Percentiles rank a stretch among this genome's conserved stretches.
These are phyloP conservation scores for Diplodia scrobiculata DNA, from an alignment of 2,329 filamentous ascomycete genomes.

Conservation along the genomic window DNA sequence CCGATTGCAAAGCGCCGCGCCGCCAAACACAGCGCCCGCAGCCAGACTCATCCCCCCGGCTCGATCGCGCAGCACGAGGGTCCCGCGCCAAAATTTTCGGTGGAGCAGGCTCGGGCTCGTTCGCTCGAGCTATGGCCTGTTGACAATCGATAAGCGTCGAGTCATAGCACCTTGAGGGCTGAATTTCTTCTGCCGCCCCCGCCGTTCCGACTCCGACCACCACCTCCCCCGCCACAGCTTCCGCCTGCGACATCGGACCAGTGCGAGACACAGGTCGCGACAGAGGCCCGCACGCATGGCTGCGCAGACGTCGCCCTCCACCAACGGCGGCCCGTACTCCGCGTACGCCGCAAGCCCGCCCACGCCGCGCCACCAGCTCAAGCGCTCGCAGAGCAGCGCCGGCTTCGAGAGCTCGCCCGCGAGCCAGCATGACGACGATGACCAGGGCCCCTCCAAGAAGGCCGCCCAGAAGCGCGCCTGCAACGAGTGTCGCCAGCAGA, in stretches of 20 bases:
- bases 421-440: constrained; percentile 38
- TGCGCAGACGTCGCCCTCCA: constrained; percentile 27
- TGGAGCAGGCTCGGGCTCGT: constrained; percentile 12
- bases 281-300: constrained; percentile 22
- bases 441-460: constrained; percentile 35
- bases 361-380: constrained; percentile 27
- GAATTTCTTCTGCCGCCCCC: constrained; percentile 26
- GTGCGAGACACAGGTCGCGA: constrained; percentile 13
- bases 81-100: constrained; percentile 14
- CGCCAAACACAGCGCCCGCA: not conserved
- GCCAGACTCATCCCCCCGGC: not conserved
- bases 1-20: constrained; percentile 13
- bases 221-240: constrained; percentile 20
- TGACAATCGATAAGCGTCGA: constrained; percentile 23
- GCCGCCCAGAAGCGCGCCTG: constrained; percentile 67
- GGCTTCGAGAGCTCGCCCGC: constrained; percentile 45
- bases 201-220: constrained; percentile 23
- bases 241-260: constrained; percentile 23
- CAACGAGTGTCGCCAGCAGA: constrained; percentile 83
- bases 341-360: constrained; percentile 21
- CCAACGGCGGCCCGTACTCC: constrained; percentile 28
- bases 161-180: constrained; percentile 28
- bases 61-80: not conserved
- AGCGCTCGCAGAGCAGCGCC: constrained; percentile 27
- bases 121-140: constrained; percentile 25